phyloP scores from a whole-genome alignment of 2,329 filamentous ascomycete species.

The Shiraia bambusicola region DNA sequence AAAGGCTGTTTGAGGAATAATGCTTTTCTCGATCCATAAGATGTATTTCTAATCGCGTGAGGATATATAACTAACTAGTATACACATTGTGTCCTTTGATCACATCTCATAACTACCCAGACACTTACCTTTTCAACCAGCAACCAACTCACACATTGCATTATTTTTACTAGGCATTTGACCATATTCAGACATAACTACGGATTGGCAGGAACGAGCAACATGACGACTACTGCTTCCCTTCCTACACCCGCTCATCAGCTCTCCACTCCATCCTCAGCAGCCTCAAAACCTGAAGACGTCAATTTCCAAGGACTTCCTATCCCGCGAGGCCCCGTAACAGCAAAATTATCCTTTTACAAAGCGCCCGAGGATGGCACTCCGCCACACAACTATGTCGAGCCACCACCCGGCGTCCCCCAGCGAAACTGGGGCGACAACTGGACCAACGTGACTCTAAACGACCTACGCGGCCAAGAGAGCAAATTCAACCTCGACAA shows the following conservation, averaged over 20 bases:
- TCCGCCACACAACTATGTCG: constrained; percentile 55
- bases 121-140: constrained; percentile 8
- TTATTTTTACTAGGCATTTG: too few species aligned
- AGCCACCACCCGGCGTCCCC: constrained; percentile 62
- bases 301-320: constrained; percentile 34
- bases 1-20: too few species aligned
- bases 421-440: constrained; percentile 63
- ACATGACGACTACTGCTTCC: constrained; percentile 47
- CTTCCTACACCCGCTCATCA: constrained; percentile 48
- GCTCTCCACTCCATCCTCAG: constrained; percentile 30
- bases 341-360: constrained; percentile 33
- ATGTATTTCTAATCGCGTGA: too few species aligned
- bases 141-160: too few species aligned
- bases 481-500: constrained; percentile 66
- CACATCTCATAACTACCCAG: too few species aligned
- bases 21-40: too few species aligned
- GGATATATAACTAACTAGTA: too few species aligned
- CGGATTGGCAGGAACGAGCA: constrained; percentile 15
- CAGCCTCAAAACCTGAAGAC: constrained; percentile 30
- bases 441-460: constrained; percentile 58
- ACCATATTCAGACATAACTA: constrained; percentile 1
- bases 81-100: too few species aligned
- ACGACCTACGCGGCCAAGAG: constrained; percentile 74
- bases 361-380: constrained; percentile 30
- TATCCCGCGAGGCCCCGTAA: constrained; percentile 32